These are phyloP conservation scores for Leccinum griseonigrum DNA, from an alignment of 1,284 basidiomycete genomes.

Conservation along the genomic window DNA sequence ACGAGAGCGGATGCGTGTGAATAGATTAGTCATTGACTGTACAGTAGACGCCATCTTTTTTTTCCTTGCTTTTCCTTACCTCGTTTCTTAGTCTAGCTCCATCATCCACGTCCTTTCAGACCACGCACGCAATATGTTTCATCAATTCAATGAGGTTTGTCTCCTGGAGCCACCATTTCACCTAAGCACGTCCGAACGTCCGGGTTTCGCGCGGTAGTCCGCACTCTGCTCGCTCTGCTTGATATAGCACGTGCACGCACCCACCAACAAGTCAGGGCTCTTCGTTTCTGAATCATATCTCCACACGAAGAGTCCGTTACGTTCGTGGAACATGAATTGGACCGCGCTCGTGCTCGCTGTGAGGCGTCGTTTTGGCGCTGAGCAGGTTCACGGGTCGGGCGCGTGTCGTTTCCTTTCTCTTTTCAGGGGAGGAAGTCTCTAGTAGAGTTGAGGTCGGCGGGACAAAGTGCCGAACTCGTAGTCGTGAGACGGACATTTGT, in stretches of 20 bases:
- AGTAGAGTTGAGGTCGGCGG: constrained; percentile 52
- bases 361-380: constrained; percentile 46
- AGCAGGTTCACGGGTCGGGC: constrained; percentile 39
- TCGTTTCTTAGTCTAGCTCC: neutral
- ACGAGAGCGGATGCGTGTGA: constrained; percentile 13
- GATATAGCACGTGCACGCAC: constrained; percentile 1
- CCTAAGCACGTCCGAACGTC: neutral
- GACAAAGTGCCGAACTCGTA: constrained; percentile 42
- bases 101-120: neutral
- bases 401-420: constrained; percentile 24
- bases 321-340: constrained; percentile 50
- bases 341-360: constrained; percentile 36
- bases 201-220: neutral
- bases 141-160: no score
- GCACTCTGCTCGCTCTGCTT: neutral
- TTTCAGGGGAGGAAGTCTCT: constrained; percentile 35
- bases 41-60: constrained; percentile 6
- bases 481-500: constrained; percentile 54
- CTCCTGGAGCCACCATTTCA: neutral
- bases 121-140: no score
- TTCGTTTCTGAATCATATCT: constrained; percentile 21
- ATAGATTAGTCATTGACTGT: constrained; percentile 20
- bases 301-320: constrained; percentile 52
- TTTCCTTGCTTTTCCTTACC: neutral
- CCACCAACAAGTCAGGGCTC: constrained; percentile 59